Percentiles rank a stretch among this genome's conserved stretches.
Evolutionary conservation across 805 yeast genomes (phyloP).

Genomic region (Jamesozyma jinghongensis): DNA sequence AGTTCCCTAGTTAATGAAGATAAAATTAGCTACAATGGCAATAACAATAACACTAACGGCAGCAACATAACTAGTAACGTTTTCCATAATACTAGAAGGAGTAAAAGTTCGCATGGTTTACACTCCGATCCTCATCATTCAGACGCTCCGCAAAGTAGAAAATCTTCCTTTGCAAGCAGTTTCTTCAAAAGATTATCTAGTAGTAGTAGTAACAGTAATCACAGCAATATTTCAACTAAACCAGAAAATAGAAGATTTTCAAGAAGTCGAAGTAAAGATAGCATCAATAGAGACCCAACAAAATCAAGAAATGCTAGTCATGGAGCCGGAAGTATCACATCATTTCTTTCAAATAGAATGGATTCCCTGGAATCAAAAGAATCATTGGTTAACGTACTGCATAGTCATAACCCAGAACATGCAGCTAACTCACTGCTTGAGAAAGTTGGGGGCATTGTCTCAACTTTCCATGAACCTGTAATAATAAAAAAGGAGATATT

Average conservation of each 20-base stretch:
- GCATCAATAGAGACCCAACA: background rate
- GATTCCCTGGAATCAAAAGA: background rate
- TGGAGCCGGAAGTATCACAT: background rate
- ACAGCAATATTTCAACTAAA: background rate
- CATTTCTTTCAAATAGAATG: background rate
- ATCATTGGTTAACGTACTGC: background rate
- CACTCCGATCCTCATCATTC: background rate
- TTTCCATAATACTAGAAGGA: too few species aligned
- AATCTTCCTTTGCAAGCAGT: slow-evolving; percentile 21
- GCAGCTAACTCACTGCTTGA: slow-evolving; percentile 1
- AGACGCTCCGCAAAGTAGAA: slow-evolving; percentile 12
- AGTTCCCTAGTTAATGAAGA: too few species aligned
- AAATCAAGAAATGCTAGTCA: too few species aligned
- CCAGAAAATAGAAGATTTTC: background rate
- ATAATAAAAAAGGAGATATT: background rate
- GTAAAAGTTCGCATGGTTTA: too few species aligned
- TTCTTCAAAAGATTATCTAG: slow-evolving; percentile 20
- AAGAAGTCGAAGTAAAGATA: background rate
- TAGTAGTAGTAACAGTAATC: background rate
- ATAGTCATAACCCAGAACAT: slow-evolving; percentile 1
- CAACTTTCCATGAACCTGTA: slow-evolving; percentile 1
- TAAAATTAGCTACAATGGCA: too few species aligned
- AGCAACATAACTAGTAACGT: too few species aligned
- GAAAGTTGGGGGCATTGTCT: slow-evolving; percentile 2
- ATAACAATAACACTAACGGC: too few species aligned